phyloP scores from a whole-genome alignment of 2,329 filamentous ascomycete genomes.

The Colletotrichum simmondsii region DNA sequence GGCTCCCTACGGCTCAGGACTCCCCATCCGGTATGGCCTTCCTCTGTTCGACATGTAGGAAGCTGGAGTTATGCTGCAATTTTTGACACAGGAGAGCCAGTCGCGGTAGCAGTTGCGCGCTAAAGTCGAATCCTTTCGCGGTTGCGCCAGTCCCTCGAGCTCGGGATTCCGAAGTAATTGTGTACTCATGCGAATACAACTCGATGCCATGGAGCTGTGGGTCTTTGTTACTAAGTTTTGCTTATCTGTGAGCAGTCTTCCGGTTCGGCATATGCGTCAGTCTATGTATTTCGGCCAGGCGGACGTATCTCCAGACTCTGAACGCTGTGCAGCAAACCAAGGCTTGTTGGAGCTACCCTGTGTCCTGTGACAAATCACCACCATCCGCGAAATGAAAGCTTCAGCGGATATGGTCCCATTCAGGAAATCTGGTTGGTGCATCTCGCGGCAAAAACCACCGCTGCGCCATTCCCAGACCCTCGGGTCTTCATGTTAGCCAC shows the following conservation, averaged over 20 bases:
- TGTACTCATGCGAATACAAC: neutral
- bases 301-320: constrained; percentile 13
- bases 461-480: constrained; percentile 24
- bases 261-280: neutral
- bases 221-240: neutral
- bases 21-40: neutral
- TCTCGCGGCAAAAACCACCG: constrained; percentile 29
- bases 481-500: constrained; percentile 6
- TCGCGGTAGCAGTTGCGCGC: constrained; percentile 13
- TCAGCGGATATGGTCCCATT: constrained; percentile 20
- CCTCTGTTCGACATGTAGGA: constrained; percentile 2
- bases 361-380: constrained; percentile 21
- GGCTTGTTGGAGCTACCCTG: constrained; percentile 15
- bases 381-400: constrained; percentile 11
- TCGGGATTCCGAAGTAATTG: neutral
- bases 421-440: constrained; percentile 28
- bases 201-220: neutral
- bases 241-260: neutral
- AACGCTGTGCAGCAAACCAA: constrained; percentile 21
- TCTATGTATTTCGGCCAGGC: neutral
- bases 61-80: neutral
- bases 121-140: constrained; percentile 10
- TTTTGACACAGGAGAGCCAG: neutral
- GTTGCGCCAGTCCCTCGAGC: neutral
- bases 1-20: neutral